Percentiles rank a stretch among this genome's conserved stretches.
Evolutionary conservation across 129 eudicot species (phyloP).

Genomic region (Tanacetum coccineum): DNA sequence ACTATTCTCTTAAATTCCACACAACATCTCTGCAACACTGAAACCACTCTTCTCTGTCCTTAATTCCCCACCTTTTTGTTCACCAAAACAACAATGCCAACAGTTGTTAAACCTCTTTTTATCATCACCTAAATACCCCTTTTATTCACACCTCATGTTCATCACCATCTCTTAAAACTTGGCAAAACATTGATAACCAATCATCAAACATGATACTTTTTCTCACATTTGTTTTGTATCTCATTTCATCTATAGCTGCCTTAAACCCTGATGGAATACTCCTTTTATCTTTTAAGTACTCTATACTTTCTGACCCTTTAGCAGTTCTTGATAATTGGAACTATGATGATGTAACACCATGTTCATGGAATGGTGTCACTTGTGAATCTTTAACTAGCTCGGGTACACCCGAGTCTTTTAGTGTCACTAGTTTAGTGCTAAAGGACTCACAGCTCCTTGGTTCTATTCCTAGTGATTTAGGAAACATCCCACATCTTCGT

Average conservation of each 20-base stretch:
- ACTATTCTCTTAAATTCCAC: constrained; percentile 23
- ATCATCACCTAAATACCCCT: constrained; percentile 1
- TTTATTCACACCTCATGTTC: constrained; percentile 1
- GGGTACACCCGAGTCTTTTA: constrained; percentile 23
- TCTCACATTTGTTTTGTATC: not conserved
- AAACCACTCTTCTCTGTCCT: constrained; percentile 18
- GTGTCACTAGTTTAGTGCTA: constrained; percentile 48
- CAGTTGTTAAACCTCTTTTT: constrained; percentile 7
- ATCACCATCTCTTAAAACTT: not conserved
- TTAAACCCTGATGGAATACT: constrained; percentile 14
- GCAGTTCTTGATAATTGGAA: constrained; percentile 86
- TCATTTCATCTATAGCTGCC: not conserved
- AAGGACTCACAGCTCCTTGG: constrained; percentile 67
- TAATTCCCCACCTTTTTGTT: not conserved
- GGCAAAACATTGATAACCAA: not conserved
- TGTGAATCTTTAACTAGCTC: constrained; percentile 34
- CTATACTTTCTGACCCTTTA: constrained; percentile 73
- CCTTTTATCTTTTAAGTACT: constrained; percentile 38
- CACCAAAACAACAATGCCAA: constrained; percentile 15
- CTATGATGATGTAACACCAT: constrained; percentile 66
- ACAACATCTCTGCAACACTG: constrained; percentile 25
- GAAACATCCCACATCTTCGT: constrained; percentile 53
- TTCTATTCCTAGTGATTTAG: constrained; percentile 71
- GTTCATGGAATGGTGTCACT: constrained; percentile 79
- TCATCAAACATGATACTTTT: not conserved